Evolutionary conservation across 768 basidiomycete genomes (phyloP), one percentile per base, ranked within the genome.

Genomic region (Tephrocybe sp.): DNA sequence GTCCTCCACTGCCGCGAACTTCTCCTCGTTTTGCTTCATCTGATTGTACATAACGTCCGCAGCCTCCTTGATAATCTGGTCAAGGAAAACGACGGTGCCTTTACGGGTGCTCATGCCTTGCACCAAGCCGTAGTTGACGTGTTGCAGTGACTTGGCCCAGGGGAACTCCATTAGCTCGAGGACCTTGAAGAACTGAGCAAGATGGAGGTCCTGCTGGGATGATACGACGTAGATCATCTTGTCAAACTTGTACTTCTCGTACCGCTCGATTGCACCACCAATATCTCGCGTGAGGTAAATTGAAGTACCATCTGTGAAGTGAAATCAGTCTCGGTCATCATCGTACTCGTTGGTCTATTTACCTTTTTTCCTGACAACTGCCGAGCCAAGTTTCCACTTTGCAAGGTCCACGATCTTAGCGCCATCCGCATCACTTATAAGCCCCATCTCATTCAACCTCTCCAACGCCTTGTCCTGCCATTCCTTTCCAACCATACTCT

Each of bases 221-320:
- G 91, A 81, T 40, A 94, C 83, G 62, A 97, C 92, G 67, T 94
- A 95, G 65, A 97, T 86, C 88, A 95, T 93, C 68, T 84, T 84
- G 68, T 80, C 76, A 52, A 78, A 94, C 52, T 89, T 82, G 78
- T 94, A 93, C 63, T 91, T 85, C 59, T 93, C 86, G 72, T 86
- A 91, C 47, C 94, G 88, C 69, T 97, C 90, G 56, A 88, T 84
- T 1, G 94, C 94, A 18, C 87, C 95, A 40, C 86, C 94, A 51
- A 99, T 92, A 68, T 99, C 95, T 42, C 95, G 91, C 8, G 91
- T 94, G 45, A 95, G 80, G 66, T 97, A 97, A 56, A 94, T 93
- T 0, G 89, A 90, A 8, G 93, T 94, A 15, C 94, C 94, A 54
- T 97, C 94, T 94, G 58, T 31, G 33, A 37, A 4, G 30, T 16